Evolutionary conservation across 345 rosid species (phyloP), one percentile per base, ranked within the genome.

Genomic region (Eucalyptus melliodora): DNA sequence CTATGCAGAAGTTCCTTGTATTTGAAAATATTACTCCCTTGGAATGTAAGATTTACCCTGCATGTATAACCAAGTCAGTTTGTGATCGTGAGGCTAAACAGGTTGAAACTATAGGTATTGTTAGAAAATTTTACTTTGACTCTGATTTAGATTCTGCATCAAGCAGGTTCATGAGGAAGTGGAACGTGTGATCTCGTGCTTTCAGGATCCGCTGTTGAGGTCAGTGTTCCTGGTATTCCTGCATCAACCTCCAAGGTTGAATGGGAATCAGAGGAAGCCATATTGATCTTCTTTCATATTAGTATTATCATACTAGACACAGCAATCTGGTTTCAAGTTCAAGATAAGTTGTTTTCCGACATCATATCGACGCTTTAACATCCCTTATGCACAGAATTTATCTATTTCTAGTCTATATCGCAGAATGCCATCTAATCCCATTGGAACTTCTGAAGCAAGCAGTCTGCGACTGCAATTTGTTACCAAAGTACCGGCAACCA

Each of bases 381-480:
- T 65, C 17, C 72, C 72, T 65, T 65, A 65, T 7, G 72, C 72
- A 65, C 72, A n/a, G 72, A 65, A 65, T 65, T 65, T 65, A 65
- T n/a, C 10, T 65, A 14, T 65, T 14, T 65, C 72, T 65, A n/a
- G 72, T 65, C 72, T 65, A 65, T 65, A 13, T 65, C 5, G 56
- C 87, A 86, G 87, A 47, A 27, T n/a, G 34, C 53, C 31, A 13
- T 47, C 53, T 34, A 6, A 47, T 86, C 50, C 31, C 15, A 13
- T 40, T 34, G 87, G 49, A 86, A 86, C 77, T 87, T 87, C 88
- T 7, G 90, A 72, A 87, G 83, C 27, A 87, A 87, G 90, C 88
- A 91, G 92, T 47, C 81, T 93, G 50, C 37, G 88, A 23, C 77
- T 93, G 67, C 83, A 16, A 24, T 93, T 93, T 80, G 89, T 67